Evolutionary conservation across 805 yeast species (phyloP), one percentile per base, ranked within the genome.

Genomic region (Ogataea pilisensis): DNA sequence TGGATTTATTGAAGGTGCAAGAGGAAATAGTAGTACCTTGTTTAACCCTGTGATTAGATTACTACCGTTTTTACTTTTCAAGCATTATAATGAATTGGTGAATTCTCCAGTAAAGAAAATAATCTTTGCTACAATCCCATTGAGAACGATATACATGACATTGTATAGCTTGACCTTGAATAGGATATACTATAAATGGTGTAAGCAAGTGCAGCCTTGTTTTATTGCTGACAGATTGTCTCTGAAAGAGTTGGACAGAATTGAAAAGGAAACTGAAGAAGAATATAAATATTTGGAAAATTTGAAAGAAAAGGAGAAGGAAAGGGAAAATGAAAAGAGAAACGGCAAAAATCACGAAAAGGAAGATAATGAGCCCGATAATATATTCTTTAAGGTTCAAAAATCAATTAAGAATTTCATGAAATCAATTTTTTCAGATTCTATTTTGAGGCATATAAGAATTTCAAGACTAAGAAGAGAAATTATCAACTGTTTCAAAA

Each of bases 121-220:
- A 14, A 18, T 55, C 12, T 37, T 44, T 13, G 34, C 49, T 21
- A 37, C 53, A 4, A 34, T 48, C 6, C 50, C 54, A 3, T 22
- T 37, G 37, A 59, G 47, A 21, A 46, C 37, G 34, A 14, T 44
- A 4, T 57, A 46, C 48, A 54, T 38, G 31, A 19, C 43, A 1
- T n/a, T 32, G 46, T 58, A 45, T 60, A 60, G 38, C 43, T 26
- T 46, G 40, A 39, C 62, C 34, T 32, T 57, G 44, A 68, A 69
- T 45, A 52, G 66, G 31, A 9, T 58, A 3, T 68, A 68, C 46
- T 68, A 65, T 42, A 53, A 53, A 14, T 61, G 64, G 65, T 54
- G 60, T 27, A 51, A 51, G 31, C 44, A 48, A 13, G 53, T 57
- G 1, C 67, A 61, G 37, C 68, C 69, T 1, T 59, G 58, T 40